Evolutionary conservation across 768 basidiomycete genomes (phyloP).

Genomic region (Paxillus ammoniavirescens): DNA sequence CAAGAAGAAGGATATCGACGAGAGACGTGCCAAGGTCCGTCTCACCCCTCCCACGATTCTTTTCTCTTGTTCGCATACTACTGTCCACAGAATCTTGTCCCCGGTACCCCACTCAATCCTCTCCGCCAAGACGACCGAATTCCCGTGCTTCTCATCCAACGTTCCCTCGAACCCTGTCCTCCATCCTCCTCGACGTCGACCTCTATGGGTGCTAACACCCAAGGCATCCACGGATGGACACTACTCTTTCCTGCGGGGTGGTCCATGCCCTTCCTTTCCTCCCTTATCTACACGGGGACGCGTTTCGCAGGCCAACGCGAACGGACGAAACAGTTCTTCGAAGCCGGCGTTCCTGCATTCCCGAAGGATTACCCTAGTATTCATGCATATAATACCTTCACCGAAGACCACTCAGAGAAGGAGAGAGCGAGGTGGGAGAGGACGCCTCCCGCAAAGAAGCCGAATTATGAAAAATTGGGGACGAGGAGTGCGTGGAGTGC

Average conservation of each 20-base stretch:
- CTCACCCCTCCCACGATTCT: background rate
- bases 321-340: slow-evolving; percentile 76
- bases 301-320: slow-evolving; percentile 86
- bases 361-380: slow-evolving; percentile 79
- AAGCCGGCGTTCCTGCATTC: slow-evolving; percentile 72
- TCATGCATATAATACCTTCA: slow-evolving; percentile 50
- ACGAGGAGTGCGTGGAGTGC: slow-evolving; percentile 71
- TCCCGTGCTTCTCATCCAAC: slow-evolving; percentile 81
- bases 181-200: slow-evolving; percentile 13
- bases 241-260: slow-evolving; percentile 85
- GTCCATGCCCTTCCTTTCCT: slow-evolving; percentile 86
- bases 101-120: slow-evolving; percentile 70
- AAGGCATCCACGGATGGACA: slow-evolving; percentile 80
- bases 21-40: slow-evolving; percentile 68
- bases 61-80: background rate
- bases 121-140: slow-evolving; percentile 77
- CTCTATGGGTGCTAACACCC: slow-evolving; percentile 26
- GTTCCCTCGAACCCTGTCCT: slow-evolving; percentile 51
- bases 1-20: slow-evolving; percentile 84
- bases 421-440: slow-evolving; percentile 68
- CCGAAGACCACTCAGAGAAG: slow-evolving; percentile 45
- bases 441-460: slow-evolving; percentile 85
- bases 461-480: slow-evolving; percentile 64
- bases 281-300: slow-evolving; percentile 79
- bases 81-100: slow-evolving; percentile 59